Evolutionary conservation across 2,329 filamentous ascomycete species (phyloP), one percentile per base, ranked within the genome.

Genomic region (Aureobasidium namibiae): DNA sequence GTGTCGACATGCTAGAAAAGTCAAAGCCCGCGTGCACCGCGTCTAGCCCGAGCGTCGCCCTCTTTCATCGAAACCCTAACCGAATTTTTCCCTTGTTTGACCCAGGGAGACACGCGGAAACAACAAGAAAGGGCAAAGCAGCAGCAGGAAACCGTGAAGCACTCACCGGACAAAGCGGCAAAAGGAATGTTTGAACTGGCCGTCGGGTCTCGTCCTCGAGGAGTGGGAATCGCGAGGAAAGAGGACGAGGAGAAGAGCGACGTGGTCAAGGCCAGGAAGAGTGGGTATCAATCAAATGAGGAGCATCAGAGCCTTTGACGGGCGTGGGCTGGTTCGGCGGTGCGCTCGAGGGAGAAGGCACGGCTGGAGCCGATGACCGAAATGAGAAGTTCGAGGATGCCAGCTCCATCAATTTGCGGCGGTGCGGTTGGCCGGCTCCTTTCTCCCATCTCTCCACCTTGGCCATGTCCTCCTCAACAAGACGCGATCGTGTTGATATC

Each of bases 1-100:
- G 52, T 54, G 39, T 56, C 52, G 52, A 46, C 34, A 56, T 56
- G 53, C 54, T 57, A 57, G 48, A 57, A 56, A 57, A 57, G 54
- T 57, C 54, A 57, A 57, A 57, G 54, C 42, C 42, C 54, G 54
- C 54, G 41, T 57, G 42, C 54, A 57, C 31, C 54, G 41, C 21
- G 29, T 57, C 54, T 48, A 57, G 54, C 54, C 54, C 54, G 54
- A 57, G 54, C 54, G 54, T 48, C 54, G 54, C 42, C 53, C 53
- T 45, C 39, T 56, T 39, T 56, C 11, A 39, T 33, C 18, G 23
- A 57, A 46, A 57, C 41, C 54, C 54, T 57, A 48, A 57, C 38
- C 54, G 48, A 39, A 39, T 57, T 57, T 57, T 57, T 48, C 42
- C 31, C 42, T 21, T 31, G 24, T 31, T 38, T n/a, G 16, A 38